Base-by-base conservation (phyloP, 352 stramenopile genomes). In the Elongisporangium prolatum region DNA sequence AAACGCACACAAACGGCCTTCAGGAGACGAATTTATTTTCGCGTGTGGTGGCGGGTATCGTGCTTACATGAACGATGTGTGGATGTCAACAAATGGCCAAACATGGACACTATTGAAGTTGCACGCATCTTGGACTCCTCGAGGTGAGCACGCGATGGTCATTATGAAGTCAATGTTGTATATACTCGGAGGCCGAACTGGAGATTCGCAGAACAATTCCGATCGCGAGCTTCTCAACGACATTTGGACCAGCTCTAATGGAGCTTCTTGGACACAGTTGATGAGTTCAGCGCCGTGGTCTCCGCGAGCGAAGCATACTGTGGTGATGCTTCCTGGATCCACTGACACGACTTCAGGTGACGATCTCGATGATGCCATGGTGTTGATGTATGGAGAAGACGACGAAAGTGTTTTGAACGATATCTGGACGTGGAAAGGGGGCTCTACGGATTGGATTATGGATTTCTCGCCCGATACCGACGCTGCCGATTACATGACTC, bases 41-140 rank as follows among this genome's bases (percentile, higher is more conserved):
- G 77, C 80, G 2, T 91, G 83, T 54, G 70, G 77, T 37, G 78
- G 78, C 3, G 68, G 75, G 22, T 87, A 89, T 64, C 76, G 79
- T 8, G 65, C 78, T 18, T 88, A 85, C 50, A 66, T 93, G 68
- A 76, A 86, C 40, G 83, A 93, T 48, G 68, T 93, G 0, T 93
- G 83, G 83, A 83, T 57, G 10, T 91, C 80, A 2, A 70, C 28
- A 4, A 76, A 93, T 24, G 83, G 83, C 16, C 69, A 81, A 34
- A 65, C 63, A 16, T 93, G 83, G 83, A 71, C 54, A 20, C 67
- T 78, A 51, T 60, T 90, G 21, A 77, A 54, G 21, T 59, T 77
- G 17, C 58, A 74, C 18, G 69, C 72, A 10, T 58, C 59, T 0
- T 93, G 86, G 53, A 50, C 65, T 4, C 66, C 73, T n/a, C 72